phyloP scores from a whole-genome alignment of 1,284 basidiomycete species.

The Tremellales sp. region DNA sequence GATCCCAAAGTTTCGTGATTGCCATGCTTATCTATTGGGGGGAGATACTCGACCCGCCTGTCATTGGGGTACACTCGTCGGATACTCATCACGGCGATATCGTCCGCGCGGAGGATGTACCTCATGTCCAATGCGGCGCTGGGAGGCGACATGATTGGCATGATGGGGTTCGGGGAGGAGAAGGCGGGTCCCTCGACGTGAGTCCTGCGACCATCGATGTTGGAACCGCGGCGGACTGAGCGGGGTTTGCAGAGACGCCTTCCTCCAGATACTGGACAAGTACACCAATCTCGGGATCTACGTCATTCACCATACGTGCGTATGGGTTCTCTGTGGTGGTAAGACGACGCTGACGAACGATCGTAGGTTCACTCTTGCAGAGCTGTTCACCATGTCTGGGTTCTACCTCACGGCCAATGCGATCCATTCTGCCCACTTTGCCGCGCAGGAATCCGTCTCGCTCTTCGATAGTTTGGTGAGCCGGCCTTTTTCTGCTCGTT shows the following conservation, averaged over 20 bases:
- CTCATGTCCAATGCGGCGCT: constrained; percentile 31
- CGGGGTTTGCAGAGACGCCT: constrained; percentile 28
- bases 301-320: constrained; percentile 51
- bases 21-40: not conserved
- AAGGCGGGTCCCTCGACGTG: constrained; percentile 10
- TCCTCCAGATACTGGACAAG: constrained; percentile 50
- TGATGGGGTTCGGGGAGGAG: constrained; percentile 24
- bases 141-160: constrained; percentile 21
- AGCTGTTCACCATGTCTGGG: constrained; percentile 54
- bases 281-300: constrained; percentile 56
- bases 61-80: constrained; percentile 45
- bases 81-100: constrained; percentile 47
- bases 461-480: constrained; percentile 51
- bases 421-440: constrained; percentile 42
- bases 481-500: not conserved
- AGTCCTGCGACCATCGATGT: too few relatives aligned
- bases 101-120: constrained; percentile 46
- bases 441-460: constrained; percentile 53
- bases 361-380: constrained; percentile 53
- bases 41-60: constrained; percentile 32
- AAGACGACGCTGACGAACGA: too few relatives aligned
- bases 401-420: constrained; percentile 51
- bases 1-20: constrained; percentile 8
- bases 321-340: too few relatives aligned
- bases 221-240: too few relatives aligned